Conservation (phyloP, 108 stramenopile genomes). For the Skeletonema menzelii region DNA sequence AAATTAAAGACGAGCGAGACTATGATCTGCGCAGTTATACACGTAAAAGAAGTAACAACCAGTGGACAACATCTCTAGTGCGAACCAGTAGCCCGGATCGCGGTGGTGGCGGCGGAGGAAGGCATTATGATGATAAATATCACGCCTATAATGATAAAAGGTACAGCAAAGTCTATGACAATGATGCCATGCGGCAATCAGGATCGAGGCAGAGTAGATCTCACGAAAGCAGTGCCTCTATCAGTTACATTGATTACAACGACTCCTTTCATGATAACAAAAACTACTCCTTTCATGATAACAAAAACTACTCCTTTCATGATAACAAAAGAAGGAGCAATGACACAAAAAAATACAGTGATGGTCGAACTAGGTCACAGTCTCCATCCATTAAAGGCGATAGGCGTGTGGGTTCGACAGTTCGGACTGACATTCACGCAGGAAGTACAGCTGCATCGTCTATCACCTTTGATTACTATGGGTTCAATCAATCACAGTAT, state of each 20-base stretch:
- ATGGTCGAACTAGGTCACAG: not conserved
- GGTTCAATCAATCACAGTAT: not conserved
- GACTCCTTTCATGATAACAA: not conserved
- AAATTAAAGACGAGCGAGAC: not conserved
- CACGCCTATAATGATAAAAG: not conserved
- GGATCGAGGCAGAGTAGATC: not conserved
- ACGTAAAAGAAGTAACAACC: not conserved
- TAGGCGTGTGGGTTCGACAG: not conserved
- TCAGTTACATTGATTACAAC: not conserved
- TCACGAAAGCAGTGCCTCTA: not conserved
- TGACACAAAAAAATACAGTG: not conserved
- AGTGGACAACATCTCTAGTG: not conserved
- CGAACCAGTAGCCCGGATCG: not conserved
- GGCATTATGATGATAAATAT: not conserved
- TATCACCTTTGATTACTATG: not conserved
- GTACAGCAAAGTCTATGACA: not conserved
- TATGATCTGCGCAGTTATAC: not conserved
- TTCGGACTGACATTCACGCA: not conserved
- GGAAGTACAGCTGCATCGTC: not conserved
- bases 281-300: too few relatives aligned
- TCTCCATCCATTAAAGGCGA: not conserved
- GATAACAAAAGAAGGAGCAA: not conserved
- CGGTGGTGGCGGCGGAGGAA: not conserved
- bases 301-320: too few relatives aligned
- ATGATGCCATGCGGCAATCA: not conserved